Conservation (phyloP, 345 rosid species). For the Brassica incana region DNA sequence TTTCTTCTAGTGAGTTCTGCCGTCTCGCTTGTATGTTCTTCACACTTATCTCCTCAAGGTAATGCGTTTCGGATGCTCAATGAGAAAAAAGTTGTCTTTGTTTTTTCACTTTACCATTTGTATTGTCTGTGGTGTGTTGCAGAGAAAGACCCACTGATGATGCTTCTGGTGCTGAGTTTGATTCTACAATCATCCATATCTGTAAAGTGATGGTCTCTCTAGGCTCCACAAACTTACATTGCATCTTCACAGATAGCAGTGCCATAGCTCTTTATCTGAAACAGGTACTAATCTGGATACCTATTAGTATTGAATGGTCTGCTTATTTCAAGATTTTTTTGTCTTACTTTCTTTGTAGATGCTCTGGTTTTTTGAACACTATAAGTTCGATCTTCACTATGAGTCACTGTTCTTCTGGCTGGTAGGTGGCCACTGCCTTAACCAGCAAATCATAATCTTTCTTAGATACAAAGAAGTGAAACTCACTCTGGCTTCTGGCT, state of each 20-base stretch:
- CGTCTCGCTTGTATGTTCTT: neutral
- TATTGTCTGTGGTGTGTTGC: neutral
- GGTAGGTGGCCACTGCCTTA: neutral
- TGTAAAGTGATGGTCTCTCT: neutral
- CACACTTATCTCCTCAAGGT: neutral
- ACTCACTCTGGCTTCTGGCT: neutral
- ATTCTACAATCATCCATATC: neutral
- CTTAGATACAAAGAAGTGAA: neutral
- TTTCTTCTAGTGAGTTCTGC: neutral
- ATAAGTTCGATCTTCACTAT: neutral
- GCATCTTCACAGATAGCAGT: neutral
- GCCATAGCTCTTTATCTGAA: neutral
- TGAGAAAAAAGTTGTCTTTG: neutral
- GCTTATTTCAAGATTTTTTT: neutral
- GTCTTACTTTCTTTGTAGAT: neutral
- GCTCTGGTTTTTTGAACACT: neutral
- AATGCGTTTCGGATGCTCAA: neutral
- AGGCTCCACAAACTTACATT: neutral
- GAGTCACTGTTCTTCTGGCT: conserved; percentile 1
- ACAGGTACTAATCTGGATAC: neutral
- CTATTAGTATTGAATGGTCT: neutral
- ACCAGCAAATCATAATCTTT: neutral
- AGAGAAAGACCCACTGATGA: neutral
- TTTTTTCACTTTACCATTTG: neutral
- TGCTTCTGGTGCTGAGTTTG: neutral